Evolutionary conservation across 352 stramenopile species (phyloP), one percentile per base, ranked within the genome.

Genomic region (Peronospora farinosa): DNA sequence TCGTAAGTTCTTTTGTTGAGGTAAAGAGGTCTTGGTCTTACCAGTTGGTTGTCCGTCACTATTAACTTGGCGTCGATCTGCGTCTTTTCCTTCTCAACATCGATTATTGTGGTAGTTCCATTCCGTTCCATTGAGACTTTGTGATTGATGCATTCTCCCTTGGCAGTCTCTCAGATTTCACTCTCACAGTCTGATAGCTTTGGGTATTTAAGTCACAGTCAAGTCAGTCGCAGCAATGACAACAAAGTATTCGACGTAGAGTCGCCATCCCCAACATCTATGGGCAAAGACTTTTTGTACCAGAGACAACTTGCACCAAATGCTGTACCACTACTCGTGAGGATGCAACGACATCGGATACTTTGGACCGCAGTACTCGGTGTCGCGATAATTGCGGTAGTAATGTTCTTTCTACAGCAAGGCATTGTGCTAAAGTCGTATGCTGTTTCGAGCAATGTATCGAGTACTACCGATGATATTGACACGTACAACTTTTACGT

Each of bases 141-240:
- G 57, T 51, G 31, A 30, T 33, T 25, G 16, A 79, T 84, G 77
- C 40, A 74, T 35, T 84, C 77, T 32, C 74, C 77, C 36, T 55
- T 88, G 30, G 63, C 70, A 36, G 69, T 88, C 65, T 88, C 77
- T 8, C 73, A 78, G 53, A 86, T 88, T 51, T 74, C 73, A 17
- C 48, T 86, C 33, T 84, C 76, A 37, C 69, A 73, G 40, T 78
- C 71, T 16, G 49, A 49, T 25, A 72, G 54, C 51, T 74, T 61
- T 5, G 50, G 33, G 8, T 63, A 57, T 19, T 28, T 37, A 15
- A 67, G 54, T 44, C 58, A 31, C 25, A 63, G 51, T 36, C 37
- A 64, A 1, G 36, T 10, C 13, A 60, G 43, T 37, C 33, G 41
- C 46, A 60, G 46, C 28, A 63, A 65, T 63, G 59, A 30, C 51